Evolutionary conservation across 352 stramenopile species (phyloP).

Genomic region (Phytophthora sansomeana): DNA sequence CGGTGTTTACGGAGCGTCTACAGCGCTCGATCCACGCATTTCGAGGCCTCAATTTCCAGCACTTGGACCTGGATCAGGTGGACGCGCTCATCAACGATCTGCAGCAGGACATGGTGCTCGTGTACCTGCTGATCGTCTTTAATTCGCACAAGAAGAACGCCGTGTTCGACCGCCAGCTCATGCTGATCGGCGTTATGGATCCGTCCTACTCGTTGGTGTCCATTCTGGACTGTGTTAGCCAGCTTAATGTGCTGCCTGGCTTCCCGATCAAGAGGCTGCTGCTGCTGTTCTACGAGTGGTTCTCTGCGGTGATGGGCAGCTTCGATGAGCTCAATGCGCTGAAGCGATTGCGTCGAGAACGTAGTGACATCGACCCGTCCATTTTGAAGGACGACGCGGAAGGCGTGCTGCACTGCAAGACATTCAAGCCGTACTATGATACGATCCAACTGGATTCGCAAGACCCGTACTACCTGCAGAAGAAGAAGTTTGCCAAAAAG

Average conservation of each 20-base stretch:
- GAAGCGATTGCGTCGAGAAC: constrained; percentile 57
- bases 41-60: constrained; percentile 76
- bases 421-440: constrained; percentile 65
- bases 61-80: constrained; percentile 72
- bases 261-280: constrained; percentile 85
- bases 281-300: constrained; percentile 79
- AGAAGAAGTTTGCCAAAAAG: constrained; percentile 73
- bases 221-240: constrained; percentile 77
- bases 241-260: constrained; percentile 73
- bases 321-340: constrained; percentile 60
- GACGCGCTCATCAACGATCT: constrained; percentile 71
- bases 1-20: constrained; percentile 70
- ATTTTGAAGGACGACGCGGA: constrained; percentile 64
- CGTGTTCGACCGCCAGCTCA: constrained; percentile 76
- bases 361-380: constrained; percentile 45
- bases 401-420: constrained; percentile 71
- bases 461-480: constrained; percentile 76
- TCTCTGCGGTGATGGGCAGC: constrained; percentile 60
- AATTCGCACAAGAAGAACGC: constrained; percentile 70
- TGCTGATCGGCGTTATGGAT: constrained; percentile 62
- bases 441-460: constrained; percentile 58
- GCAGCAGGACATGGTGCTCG: constrained; percentile 81
- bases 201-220: constrained; percentile 69
- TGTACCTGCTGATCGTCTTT: constrained; percentile 82
- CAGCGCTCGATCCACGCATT: constrained; percentile 74